phyloP scores from a whole-genome alignment of 2,329 filamentous ascomycete species.

The Fusarium sublunatum region DNA sequence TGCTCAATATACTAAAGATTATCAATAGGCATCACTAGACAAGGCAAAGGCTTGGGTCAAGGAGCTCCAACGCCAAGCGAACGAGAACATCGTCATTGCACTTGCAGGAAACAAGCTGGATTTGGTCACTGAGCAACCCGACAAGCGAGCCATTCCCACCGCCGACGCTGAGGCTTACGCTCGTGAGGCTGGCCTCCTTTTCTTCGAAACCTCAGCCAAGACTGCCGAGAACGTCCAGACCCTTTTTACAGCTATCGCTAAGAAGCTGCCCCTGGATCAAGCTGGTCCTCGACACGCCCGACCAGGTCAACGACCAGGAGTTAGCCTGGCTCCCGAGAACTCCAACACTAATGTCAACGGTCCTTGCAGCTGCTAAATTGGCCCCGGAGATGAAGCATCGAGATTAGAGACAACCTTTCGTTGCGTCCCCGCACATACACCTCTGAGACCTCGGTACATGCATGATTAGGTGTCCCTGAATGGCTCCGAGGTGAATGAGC shows the following conservation, averaged over 20 bases:
- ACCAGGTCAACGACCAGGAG: constrained; percentile 68
- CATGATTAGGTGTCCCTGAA: constrained; percentile 45
- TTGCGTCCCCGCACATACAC: constrained; percentile 40
- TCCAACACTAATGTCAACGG: constrained; percentile 67
- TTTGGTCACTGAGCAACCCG: constrained; percentile 91
- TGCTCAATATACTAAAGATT: constrained; percentile 24
- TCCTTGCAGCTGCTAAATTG: constrained; percentile 65
- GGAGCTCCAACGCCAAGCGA: constrained; percentile 97
- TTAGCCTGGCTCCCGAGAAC: constrained; percentile 67
- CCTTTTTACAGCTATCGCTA: constrained; percentile 96
- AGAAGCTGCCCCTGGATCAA: constrained; percentile 96
- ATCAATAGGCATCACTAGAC: constrained; percentile 84
- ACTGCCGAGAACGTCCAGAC: constrained; percentile 96
- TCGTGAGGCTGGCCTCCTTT: constrained; percentile 89
- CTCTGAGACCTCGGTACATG: constrained; percentile 39
- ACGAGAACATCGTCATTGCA: constrained; percentile 99
- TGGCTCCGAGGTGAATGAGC: constrained; percentile 45
- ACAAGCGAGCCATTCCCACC: constrained; percentile 91
- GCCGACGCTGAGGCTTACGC: constrained; percentile 96
- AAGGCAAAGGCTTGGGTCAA: constrained; percentile 99
- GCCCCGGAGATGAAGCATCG: constrained; percentile 33
- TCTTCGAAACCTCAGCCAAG: constrained; percentile 99
- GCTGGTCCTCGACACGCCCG: constrained; percentile 89
- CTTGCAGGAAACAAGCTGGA: constrained; percentile 98
- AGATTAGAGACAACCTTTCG: constrained; percentile 35